Percentiles rank a stretch among this genome's conserved stretches.
Conservation (phyloP, 1,284 basidiomycete species). For the Sphaerobolus stellatus region DNA sequence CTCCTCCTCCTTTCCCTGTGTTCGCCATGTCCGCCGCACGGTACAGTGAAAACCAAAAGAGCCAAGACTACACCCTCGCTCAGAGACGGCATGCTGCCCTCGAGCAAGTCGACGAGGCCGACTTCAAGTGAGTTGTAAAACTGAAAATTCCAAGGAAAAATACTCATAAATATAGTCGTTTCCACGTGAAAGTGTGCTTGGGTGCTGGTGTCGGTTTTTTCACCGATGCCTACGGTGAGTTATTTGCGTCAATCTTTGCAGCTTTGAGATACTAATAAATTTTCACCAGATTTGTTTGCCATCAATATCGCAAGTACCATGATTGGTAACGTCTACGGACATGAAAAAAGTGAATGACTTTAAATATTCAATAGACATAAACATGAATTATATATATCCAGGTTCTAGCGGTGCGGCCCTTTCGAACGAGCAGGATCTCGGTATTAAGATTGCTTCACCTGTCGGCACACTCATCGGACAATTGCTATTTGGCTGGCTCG, state of each 20-base stretch:
- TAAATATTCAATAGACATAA: constrained; percentile 17
- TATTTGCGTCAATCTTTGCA: not conserved
- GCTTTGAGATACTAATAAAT: not conserved
- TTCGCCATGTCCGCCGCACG: too few species aligned
- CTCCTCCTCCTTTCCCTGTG: too few species aligned
- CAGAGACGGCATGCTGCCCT: constrained; percentile 66
- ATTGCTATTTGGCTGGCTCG: constrained; percentile 69
- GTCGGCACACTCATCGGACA: constrained; percentile 53
- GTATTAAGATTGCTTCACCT: constrained; percentile 64
- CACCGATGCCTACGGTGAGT: constrained; percentile 68
- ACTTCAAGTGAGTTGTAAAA: constrained; percentile 51
- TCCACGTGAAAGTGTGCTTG: constrained; percentile 68
- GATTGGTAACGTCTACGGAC: constrained; percentile 75
- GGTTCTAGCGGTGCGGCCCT: constrained; percentile 34
- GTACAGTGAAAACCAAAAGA: constrained; percentile 18
- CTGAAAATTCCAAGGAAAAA: not conserved
- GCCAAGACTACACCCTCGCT: constrained; percentile 23
- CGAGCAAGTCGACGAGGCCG: constrained; percentile 74
- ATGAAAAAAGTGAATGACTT: not conserved
- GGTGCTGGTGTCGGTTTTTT: constrained; percentile 83
- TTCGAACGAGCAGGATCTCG: constrained; percentile 61
- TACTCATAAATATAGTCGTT: constrained; percentile 17
- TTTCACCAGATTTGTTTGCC: constrained; percentile 33
- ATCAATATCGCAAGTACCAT: constrained; percentile 75
- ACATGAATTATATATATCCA: not conserved